These are phyloP conservation scores for Didymella arachidicola DNA, from an alignment of 2,329 filamentous ascomycete genomes.

Conservation along the genomic window DNA sequence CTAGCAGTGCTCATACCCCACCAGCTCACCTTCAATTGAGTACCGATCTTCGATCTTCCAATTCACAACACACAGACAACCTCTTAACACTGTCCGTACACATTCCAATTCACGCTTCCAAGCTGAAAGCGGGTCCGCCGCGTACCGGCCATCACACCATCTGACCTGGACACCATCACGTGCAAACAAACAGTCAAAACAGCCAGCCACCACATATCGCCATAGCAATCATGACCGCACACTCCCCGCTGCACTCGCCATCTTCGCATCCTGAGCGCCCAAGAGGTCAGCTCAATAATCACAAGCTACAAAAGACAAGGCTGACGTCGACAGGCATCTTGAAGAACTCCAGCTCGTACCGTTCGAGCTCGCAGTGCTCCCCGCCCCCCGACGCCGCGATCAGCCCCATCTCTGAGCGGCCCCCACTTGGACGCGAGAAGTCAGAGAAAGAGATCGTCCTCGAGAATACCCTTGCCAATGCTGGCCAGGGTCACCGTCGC, in stretches of 20 bases:
- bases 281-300: slow-evolving; percentile 47
- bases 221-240: slow-evolving; percentile 44
- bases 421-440: slow-evolving; percentile 59
- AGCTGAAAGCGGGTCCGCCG: slow-evolving; percentile 7
- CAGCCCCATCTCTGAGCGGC: slow-evolving; percentile 48
- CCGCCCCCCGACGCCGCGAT: slow-evolving; percentile 53
- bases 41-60: slow-evolving; percentile 11
- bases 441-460: slow-evolving; percentile 89
- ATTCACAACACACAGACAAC: slow-evolving; percentile 10
- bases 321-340: slow-evolving; percentile 75
- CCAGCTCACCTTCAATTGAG: slow-evolving; percentile 17
- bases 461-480: slow-evolving; percentile 93
- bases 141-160: slow-evolving; percentile 7
- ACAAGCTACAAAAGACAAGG: neutral
- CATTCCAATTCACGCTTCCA: slow-evolving; percentile 1
- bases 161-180: slow-evolving; percentile 23
- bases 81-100: slow-evolving; percentile 2
- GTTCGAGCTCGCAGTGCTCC: slow-evolving; percentile 55
- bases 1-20: slow-evolving; percentile 12
- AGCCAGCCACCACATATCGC: slow-evolving; percentile 12
- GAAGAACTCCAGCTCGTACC: slow-evolving; percentile 79
- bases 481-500: slow-evolving; percentile 78
- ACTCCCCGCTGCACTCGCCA: slow-evolving; percentile 48
- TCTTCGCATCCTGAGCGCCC: slow-evolving; percentile 53
- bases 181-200: slow-evolving; percentile 19